These are phyloP conservation scores for Salix exigua DNA, from an alignment of 345 rosid genomes.

Conservation along the genomic window DNA sequence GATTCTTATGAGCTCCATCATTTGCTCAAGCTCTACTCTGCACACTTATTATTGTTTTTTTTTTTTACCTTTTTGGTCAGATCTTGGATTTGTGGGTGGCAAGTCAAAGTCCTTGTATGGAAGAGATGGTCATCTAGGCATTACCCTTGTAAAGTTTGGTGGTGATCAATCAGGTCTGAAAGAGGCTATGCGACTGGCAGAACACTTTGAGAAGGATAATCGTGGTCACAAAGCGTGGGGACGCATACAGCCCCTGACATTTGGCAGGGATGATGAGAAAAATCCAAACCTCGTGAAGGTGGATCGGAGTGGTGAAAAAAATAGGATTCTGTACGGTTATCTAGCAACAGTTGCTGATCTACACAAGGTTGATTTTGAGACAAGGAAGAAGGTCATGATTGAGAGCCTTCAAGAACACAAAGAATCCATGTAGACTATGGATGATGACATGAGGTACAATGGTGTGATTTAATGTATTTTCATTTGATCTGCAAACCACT, in stretches of 20 bases:
- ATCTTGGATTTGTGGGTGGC: conserved; percentile 72
- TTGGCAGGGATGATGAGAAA: conserved; percentile 74
- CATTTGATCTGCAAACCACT: not conserved
- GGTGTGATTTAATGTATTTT: conserved; percentile 6
- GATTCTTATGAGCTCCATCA: not conserved
- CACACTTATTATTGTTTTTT: conserved; percentile 13
- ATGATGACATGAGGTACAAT: conserved; percentile 28
- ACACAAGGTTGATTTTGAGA: conserved; percentile 72
- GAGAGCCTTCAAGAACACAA: conserved; percentile 64
- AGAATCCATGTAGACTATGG: conserved; percentile 36
- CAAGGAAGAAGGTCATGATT: conserved; percentile 64
- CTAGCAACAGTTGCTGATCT: conserved; percentile 74
- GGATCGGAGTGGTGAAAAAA: conserved; percentile 71
- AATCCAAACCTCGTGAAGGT: conserved; percentile 64
- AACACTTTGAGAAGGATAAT: conserved; percentile 74
- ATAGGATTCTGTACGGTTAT: conserved; percentile 75
- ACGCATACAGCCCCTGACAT: conserved; percentile 43
- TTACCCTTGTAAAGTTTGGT: conserved; percentile 63
- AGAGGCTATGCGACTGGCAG: conserved; percentile 72
- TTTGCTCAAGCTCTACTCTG: not conserved
- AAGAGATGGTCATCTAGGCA: conserved; percentile 91
- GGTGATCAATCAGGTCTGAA: conserved; percentile 67
- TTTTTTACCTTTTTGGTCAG: conserved; percentile 45
- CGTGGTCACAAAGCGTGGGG: conserved; percentile 79
- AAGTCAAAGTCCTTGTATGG: conserved; percentile 85